Conservation (phyloP, 495 filamentous ascomycete genomes). For the Tuber magnatum region DNA sequence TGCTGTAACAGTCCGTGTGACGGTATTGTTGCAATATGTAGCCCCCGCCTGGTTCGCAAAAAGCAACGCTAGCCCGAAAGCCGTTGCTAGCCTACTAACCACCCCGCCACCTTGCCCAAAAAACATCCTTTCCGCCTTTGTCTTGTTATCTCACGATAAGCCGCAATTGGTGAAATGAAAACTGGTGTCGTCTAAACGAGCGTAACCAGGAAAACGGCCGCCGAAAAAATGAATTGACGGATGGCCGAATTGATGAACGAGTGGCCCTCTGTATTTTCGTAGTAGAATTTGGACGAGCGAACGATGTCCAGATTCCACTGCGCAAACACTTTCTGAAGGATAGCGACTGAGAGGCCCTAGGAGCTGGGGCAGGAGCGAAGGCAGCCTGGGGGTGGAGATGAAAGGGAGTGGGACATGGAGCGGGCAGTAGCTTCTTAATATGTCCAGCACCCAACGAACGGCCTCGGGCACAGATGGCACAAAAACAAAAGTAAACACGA, state of each 20-base stretch:
- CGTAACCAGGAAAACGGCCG: constrained; percentile 10
- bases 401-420: background rate
- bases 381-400: constrained; percentile 13
- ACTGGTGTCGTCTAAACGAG: constrained; percentile 14
- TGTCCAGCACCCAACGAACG: background rate
- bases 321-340: constrained; percentile 6
- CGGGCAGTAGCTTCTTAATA: background rate
- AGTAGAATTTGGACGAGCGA: constrained; percentile 23
- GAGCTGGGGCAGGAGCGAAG: constrained; percentile 21
- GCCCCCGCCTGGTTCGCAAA: constrained; percentile 19
- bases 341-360: constrained; percentile 18
- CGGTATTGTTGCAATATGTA: constrained; percentile 21
- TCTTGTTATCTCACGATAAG: constrained; percentile 5
- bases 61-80: constrained; percentile 18
- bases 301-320: constrained; percentile 26
- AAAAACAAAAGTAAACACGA: background rate
- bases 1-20: constrained; percentile 24
- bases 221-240: constrained; percentile 4
- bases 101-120: constrained; percentile 14
- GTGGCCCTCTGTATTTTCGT: constrained; percentile 11
- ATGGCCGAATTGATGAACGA: constrained; percentile 13
- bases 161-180: constrained; percentile 1
- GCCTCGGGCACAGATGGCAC: background rate
- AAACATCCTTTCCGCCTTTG: constrained; percentile 14
- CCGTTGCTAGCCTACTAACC: constrained; percentile 15